phyloP scores from a whole-genome alignment of 345 rosid species.

The Eucalyptus rudis region DNA sequence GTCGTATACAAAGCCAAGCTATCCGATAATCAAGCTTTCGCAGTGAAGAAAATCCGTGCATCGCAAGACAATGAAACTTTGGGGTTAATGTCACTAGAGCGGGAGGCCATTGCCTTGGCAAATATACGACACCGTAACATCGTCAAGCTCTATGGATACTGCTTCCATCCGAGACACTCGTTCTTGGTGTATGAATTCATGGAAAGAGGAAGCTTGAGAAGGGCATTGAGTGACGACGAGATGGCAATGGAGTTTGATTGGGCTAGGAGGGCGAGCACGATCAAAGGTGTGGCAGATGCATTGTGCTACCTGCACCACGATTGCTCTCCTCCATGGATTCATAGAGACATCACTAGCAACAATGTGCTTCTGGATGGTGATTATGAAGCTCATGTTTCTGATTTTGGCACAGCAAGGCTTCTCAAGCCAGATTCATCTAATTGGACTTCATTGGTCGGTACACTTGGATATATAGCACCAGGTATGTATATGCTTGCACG shows the following conservation, averaged over 20 bases:
- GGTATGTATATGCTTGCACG: background rate
- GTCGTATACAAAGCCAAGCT: background rate
- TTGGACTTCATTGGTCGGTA: background rate
- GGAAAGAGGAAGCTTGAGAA: background rate
- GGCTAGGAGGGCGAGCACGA: fast-evolving
- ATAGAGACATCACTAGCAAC: conserved; percentile 4
- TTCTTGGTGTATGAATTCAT: background rate
- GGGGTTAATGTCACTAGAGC: background rate
- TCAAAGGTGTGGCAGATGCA: background rate
- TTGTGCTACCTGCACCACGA: conserved; percentile 3
- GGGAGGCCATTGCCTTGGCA: background rate
- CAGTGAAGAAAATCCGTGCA: background rate
- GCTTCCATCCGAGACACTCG: background rate
- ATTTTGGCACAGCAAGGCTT: background rate
- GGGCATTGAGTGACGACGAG: background rate
- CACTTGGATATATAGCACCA: conserved; percentile 14
- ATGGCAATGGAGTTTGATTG: background rate
- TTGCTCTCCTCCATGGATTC: background rate
- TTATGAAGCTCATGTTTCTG: conserved; percentile 1
- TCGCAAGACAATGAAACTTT: background rate
- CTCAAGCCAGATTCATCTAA: background rate
- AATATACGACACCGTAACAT: background rate
- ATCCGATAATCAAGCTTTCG: background rate
- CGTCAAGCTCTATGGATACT: background rate
- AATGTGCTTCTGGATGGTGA: conserved; percentile 5